Evolutionary conservation across 1,139 yeast genomes (phyloP), one percentile per base, ranked within the genome.

Genomic region (Debaryomyces sp.): DNA sequence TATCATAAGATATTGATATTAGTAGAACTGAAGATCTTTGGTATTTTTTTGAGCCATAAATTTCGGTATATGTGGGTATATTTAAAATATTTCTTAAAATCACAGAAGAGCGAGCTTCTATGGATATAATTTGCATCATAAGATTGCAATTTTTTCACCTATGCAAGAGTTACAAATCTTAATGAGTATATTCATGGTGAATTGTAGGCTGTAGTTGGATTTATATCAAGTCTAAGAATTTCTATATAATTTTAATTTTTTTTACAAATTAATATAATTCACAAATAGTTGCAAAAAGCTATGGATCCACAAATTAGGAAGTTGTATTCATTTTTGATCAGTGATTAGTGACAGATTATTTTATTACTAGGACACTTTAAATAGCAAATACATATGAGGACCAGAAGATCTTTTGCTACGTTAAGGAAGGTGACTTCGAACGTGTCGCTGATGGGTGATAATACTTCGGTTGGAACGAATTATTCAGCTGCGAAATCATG

Each of bases 211-310:
- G 5, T 4, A 9, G n/a, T 26, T 9, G 29, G 1, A 12, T 26
- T 26, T 8, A 18, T 21, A 17, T 10, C 7, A 17, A 3, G 7
- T 15, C 7, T 13, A 7, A 15, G n/a, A 7, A 17, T 33, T 9
- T 18, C 6, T 34, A 18, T 34, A 12, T n/a, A 18, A n/a, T 15
- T 37, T 37, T 15, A 9, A 35, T 21, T 35, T 35, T n/a, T 35
- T 35, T 35, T 18, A 33, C 7, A 12, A 32, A 32, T 17, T 32
- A 17, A 35, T 21, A 6, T 12, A 37, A 35, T 41, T 41, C 43
- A 41, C 43, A 41, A 41, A 41, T 41, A 41, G 36, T 41, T 41
- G 43, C 43, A 41, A 30, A 41, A 17, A n/a, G n/a, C n/a, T n/a
- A n/a, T n/a, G n/a, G n/a, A 41, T 30, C 43, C 43, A 41, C 43